Base-by-base conservation (phyloP, 1,284 basidiomycete genomes). In the Bjerkandera adusta region DNA sequence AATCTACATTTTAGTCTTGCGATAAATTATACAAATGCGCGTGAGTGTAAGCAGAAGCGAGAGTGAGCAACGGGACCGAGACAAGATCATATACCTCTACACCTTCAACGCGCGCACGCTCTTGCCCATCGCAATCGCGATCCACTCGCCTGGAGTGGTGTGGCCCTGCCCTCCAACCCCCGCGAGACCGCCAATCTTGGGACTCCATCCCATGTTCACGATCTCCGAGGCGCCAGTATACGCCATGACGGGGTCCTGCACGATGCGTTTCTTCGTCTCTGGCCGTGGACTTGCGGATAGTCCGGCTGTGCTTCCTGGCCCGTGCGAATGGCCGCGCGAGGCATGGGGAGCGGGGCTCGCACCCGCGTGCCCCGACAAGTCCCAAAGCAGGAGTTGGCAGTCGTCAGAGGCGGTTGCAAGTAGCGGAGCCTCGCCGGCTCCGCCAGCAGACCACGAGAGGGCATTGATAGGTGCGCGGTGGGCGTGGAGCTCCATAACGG, bases 341-440 rank as follows among this genome's bases (percentile, higher is more conserved):
- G 39, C 27, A 48, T 83, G 69, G 52, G 77, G 75, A 32, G 81
- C 74, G 27, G 82, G 82, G 20, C 81, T 84, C 18, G 79, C 70
- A 6, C 79, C 72, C 1, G 78, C 81, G 57, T 83, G 75, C 34
- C 73, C 70, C 36, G 81, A 71, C 16, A 96, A 75, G 64, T 97
- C 93, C 88, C 93, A 97, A 10, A 97, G 67, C 8, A 97, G 72
- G 8, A 96, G 73, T 66, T 96, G 93, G 53, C 87, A 89, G 67
- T 97, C 93, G 65, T 97, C 94, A 51, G 83, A 93, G 95, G 64
- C 35, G 22, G 89, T 89, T 7, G 93, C 89, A 46, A 94, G 74
- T 52, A 94, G 74, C 25, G 92, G 85, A 37, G 82, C 83, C 34
- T 93, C 86, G 27, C n/a, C n/a, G 27, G 27, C n/a, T 30, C 91